Percentiles rank a stretch among this genome's conserved stretches.
phyloP scores from a whole-genome alignment of 768 basidiomycete species.

The Pleurotus eryngii region DNA sequence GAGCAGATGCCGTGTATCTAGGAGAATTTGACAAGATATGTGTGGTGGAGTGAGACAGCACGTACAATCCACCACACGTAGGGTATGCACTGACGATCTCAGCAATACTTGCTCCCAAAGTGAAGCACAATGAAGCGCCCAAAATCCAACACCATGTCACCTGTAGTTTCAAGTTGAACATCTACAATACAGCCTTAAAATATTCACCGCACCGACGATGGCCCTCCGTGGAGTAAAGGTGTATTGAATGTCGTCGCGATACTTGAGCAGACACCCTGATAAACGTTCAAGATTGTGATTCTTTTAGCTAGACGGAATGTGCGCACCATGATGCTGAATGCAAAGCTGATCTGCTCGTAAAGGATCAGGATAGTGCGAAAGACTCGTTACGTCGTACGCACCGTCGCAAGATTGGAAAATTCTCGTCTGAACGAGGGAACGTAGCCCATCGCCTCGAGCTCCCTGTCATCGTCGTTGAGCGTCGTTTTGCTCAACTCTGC shows the following conservation, averaged over 20 bases:
- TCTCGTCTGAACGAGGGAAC: constrained; percentile 82
- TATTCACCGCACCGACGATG: constrained; percentile 49
- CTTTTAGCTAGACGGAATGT: neutral
- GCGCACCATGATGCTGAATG: constrained; percentile 72
- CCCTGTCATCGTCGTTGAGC: constrained; percentile 58
- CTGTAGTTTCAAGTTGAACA: constrained; percentile 21
- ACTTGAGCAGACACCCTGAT: constrained; percentile 68
- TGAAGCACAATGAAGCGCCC: constrained; percentile 70
- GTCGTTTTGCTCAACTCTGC: constrained; percentile 1
- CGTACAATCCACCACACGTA: constrained; percentile 69
- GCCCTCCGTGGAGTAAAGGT: constrained; percentile 65
- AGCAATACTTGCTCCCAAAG: constrained; percentile 68
- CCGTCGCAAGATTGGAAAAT: constrained; percentile 80
- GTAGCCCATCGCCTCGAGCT: constrained; percentile 65
- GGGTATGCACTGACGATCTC: constrained; percentile 77
- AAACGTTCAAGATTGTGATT: neutral
- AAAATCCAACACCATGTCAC: constrained; percentile 76
- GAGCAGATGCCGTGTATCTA: constrained; percentile 81
- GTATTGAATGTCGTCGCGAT: constrained; percentile 80
- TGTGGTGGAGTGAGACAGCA: constrained; percentile 9
- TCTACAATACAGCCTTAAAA: neutral
- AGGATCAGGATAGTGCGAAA: neutral
- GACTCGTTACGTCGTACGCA: constrained; percentile 24
- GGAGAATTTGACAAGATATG: neutral
- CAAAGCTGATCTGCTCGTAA: constrained; percentile 57